Base-by-base conservation (phyloP, 306 rosid genomes). In the Sechiopsis laciniata region DNA sequence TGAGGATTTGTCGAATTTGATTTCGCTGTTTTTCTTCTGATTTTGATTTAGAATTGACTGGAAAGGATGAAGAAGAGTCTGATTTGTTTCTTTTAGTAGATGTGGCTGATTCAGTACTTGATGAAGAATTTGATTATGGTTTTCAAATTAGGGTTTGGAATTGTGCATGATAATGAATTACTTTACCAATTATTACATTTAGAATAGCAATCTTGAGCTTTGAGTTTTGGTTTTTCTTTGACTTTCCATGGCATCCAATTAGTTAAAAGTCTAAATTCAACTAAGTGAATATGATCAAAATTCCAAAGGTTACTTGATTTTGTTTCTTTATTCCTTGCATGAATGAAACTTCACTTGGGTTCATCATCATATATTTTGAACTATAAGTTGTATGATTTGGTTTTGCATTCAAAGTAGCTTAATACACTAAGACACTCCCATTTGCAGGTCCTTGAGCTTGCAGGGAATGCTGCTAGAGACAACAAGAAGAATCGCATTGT, bases 401-500 rank as follows among this genome's bases (percentile, higher is more conserved):
- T 19, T 19, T 67, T 67, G 6, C 17, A 19, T 67, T 67, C 24
- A 3, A 46, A 21, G 56, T 69, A 50, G 45, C 37, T 22, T 9
- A 3, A 24, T 12, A 26, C 52, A 22, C 21, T 51, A 8, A 13
- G 21, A 22, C 7, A 1, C 17, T 32, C 22, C 58, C 74, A 50
- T 69, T 51, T 57, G 74, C 42, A 69, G 74, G 74, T 69, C 59
- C 74, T 69, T 69, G 74, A 69, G 74, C 74, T 69, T 48, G 74
- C 74, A 69, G 74, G 59, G 21, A 69, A 69, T 50, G 74, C 74
- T 14, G 58, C 59, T 3, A 69, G 74, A 24, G 74, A 69, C 45
- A 69, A 90, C 86, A 90, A 90, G 88, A 90, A 90, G 81, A 80
- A 68, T 2, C 78, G 96, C n/a, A 90, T 90, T 0, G 70, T 83